Evolutionary conservation across 2,329 filamentous ascomycete genomes (phyloP).

Genomic region (Trichoderma citrinoviride): DNA sequence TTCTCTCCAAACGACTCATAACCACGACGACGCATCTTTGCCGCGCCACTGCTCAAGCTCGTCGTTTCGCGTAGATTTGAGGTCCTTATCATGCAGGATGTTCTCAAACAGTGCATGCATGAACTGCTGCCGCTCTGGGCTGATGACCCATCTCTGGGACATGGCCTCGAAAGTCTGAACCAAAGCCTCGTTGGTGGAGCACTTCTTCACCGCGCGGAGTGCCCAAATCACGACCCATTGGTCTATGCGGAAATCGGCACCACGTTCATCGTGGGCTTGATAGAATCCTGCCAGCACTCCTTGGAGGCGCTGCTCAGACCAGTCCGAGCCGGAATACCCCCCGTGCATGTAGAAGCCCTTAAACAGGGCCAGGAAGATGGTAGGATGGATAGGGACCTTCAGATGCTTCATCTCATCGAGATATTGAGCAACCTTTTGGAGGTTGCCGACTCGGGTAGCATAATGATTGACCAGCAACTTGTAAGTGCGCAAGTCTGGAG

Average conservation of each 20-base stretch:
- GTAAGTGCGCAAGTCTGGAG: slow-evolving; percentile 76
- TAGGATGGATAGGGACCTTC: slow-evolving; percentile 66
- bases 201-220: slow-evolving; percentile 62
- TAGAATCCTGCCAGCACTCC: slow-evolving; percentile 66
- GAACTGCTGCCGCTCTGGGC: slow-evolving; percentile 42
- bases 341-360: slow-evolving; percentile 78
- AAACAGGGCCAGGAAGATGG: slow-evolving; percentile 77
- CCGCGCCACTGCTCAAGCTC: slow-evolving; percentile 30
- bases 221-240: slow-evolving; percentile 61
- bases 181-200: slow-evolving; percentile 51
- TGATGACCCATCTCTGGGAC: slow-evolving; percentile 47
- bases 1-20: slow-evolving; percentile 29
- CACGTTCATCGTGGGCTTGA: slow-evolving; percentile 47
- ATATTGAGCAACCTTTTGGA: slow-evolving; percentile 67
- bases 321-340: slow-evolving; percentile 59
- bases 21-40: slow-evolving; percentile 31
- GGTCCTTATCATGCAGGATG: slow-evolving; percentile 38
- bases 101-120: slow-evolving; percentile 47
- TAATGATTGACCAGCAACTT: slow-evolving; percentile 76
- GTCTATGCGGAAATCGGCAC: slow-evolving; percentile 50
- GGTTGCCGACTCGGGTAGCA: slow-evolving; percentile 64
- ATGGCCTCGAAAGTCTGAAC: slow-evolving; percentile 54
- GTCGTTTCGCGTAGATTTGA: slow-evolving; percentile 30
- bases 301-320: slow-evolving; percentile 69
- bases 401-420: slow-evolving; percentile 77